Evolutionary conservation across 2,329 filamentous ascomycete species (phyloP).

Genomic region (Paracoccidioides lutzii): DNA sequence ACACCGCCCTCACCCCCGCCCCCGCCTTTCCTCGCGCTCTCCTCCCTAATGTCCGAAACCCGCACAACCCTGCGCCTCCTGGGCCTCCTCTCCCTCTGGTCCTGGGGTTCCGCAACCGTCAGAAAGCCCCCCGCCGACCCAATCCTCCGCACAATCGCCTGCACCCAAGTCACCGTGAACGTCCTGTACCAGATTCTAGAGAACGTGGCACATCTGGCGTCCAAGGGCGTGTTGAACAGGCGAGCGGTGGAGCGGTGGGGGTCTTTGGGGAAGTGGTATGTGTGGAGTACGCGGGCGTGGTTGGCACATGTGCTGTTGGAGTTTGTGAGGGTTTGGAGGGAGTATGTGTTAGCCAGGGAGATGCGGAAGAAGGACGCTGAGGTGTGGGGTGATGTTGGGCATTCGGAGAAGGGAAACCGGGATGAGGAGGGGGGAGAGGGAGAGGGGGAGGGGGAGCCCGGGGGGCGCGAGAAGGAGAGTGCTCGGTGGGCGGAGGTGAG

Average conservation of each 20-base stretch:
- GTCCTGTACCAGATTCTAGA: constrained; percentile 65
- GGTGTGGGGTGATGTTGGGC: neutral
- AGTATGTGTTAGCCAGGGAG: constrained; percentile 10
- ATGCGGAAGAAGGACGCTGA: constrained; percentile 14
- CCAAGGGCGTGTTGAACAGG: constrained; percentile 53
- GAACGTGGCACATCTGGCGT: constrained; percentile 65
- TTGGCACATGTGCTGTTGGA: constrained; percentile 64
- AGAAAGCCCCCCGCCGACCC: constrained; percentile 31
- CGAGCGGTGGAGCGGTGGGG: constrained; percentile 30
- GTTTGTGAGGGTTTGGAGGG: constrained; percentile 45
- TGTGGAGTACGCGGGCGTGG: constrained; percentile 72
- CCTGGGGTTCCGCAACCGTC: constrained; percentile 55
- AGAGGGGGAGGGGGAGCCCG: constrained; percentile 11
- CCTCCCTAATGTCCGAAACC: constrained; percentile 36
- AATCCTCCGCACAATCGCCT: constrained; percentile 43
- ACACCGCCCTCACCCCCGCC: constrained; percentile 18
- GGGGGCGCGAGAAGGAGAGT: constrained; percentile 21
- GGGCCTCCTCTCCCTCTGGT: constrained; percentile 62
- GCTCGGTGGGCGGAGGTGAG: constrained; percentile 33
- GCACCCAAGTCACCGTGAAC: constrained; percentile 55
- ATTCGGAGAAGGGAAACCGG: constrained; percentile 19
- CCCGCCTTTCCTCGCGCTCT: constrained; percentile 30
- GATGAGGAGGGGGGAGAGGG: constrained; percentile 13
- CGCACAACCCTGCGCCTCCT: constrained; percentile 46
- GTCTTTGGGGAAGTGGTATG: constrained; percentile 48